phyloP scores from a whole-genome alignment of 345 rosid genomes.

The Angophora floribunda region DNA sequence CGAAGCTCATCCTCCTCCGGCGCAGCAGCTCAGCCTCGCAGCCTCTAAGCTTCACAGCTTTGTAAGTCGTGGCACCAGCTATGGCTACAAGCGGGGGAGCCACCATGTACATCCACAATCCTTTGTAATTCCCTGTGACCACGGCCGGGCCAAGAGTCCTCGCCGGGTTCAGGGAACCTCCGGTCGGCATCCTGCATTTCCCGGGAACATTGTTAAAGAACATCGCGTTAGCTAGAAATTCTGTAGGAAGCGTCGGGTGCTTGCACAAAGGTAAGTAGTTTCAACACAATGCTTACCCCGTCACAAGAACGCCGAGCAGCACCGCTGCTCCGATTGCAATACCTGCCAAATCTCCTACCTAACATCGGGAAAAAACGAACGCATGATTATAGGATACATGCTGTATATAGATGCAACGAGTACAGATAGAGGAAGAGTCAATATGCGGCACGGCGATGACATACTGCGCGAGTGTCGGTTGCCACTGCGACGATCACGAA shows the following conservation, averaged over 20 bases:
- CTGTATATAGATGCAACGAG: background rate
- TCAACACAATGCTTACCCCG: background rate
- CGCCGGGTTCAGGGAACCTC: slow-evolving; percentile 71
- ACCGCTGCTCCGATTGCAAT: background rate
- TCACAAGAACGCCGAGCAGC: slow-evolving; percentile 3
- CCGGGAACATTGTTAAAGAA: background rate
- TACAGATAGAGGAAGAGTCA: background rate
- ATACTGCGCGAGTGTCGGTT: slow-evolving; percentile 9
- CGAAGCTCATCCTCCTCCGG: slow-evolving; percentile 20
- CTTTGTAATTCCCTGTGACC: slow-evolving; percentile 67
- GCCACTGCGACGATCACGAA: slow-evolving; percentile 14
- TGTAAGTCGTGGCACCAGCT: slow-evolving; percentile 61
- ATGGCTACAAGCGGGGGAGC: slow-evolving; percentile 87
- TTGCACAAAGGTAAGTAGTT: background rate
- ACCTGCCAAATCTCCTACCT: slow-evolving; percentile 11
- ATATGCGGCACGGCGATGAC: background rate
- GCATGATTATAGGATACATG: background rate
- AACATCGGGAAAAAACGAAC: background rate
- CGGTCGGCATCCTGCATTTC: slow-evolving; percentile 51
- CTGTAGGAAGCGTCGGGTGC: background rate
- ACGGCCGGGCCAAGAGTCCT: slow-evolving; percentile 82
- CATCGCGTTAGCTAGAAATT: background rate
- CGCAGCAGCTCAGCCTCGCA: slow-evolving; percentile 42
- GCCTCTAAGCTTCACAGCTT: slow-evolving; percentile 58
- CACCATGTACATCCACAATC: slow-evolving; percentile 62